Conservation (phyloP, 345 rosid species). For the Dovyalis caffra region DNA sequence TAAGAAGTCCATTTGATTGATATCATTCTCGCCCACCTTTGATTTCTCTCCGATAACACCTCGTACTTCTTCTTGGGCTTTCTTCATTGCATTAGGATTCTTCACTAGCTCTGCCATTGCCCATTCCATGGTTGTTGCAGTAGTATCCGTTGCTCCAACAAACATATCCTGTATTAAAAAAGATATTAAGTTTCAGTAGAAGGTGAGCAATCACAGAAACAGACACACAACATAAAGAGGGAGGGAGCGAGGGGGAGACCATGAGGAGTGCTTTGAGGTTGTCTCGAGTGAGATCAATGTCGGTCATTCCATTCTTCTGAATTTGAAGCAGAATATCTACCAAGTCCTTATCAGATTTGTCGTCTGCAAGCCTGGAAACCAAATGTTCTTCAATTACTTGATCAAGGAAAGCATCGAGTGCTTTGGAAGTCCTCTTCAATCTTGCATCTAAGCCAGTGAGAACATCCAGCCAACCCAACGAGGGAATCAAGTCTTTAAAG, state of each 20-base stretch:
- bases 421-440: background rate
- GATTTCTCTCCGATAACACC: conserved; percentile 10
- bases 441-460: conserved; percentile 13
- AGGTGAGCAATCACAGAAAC: no score
- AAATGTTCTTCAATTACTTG: conserved; percentile 16
- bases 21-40: conserved; percentile 6
- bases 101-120: conserved; percentile 26
- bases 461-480: conserved; percentile 21
- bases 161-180: conserved; percentile 21
- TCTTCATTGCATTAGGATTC: conserved; percentile 20
- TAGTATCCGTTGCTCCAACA: conserved; percentile 19
- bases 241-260: background rate
- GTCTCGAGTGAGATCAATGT: conserved; percentile 5
- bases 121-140: conserved; percentile 28
- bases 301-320: conserved; percentile 3
- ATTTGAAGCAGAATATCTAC: conserved; percentile 16
- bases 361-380: background rate
- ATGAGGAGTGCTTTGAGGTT: conserved; percentile 10
- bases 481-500: conserved; percentile 23
- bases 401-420: conserved; percentile 4
- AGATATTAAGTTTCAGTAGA: background rate
- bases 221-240: no score
- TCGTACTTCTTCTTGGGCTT: conserved; percentile 29
- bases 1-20: conserved; percentile 8
- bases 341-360: background rate